Evolutionary conservation across 345 rosid genomes (phyloP).

Genomic region (Luvunga scandens): DNA sequence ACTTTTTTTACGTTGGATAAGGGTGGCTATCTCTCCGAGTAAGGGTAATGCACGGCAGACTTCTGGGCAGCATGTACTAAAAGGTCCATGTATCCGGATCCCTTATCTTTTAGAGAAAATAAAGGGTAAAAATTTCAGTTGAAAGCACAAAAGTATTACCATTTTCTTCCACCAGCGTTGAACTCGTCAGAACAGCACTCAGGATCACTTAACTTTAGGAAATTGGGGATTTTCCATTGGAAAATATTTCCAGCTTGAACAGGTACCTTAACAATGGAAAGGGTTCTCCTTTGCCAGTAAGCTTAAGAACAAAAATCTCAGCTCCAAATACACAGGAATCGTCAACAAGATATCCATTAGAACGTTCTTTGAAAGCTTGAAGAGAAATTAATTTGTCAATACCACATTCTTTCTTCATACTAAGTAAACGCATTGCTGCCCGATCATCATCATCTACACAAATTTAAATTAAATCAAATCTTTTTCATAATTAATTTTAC

Average conservation of each 20-base stretch:
- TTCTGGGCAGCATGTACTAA: no score
- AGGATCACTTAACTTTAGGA: not conserved
- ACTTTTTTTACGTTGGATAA: no score
- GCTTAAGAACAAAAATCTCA: constrained; percentile 10
- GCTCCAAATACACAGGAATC: constrained; percentile 15
- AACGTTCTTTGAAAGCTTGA: constrained; percentile 3
- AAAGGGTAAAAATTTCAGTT: no score
- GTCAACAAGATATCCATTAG: constrained; percentile 1
- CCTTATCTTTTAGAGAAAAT: no score
- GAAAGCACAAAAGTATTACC: not conserved
- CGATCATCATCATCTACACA: constrained; percentile 13
- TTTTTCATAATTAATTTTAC: no score
- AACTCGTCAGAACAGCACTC: not conserved
- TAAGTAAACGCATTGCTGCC: not conserved
- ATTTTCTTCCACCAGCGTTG: not conserved
- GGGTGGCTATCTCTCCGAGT: no score
- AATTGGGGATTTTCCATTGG: not conserved
- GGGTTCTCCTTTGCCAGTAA: not conserved
- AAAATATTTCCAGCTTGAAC: no score
- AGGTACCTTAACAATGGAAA: constrained; percentile 2
- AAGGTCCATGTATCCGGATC: no score
- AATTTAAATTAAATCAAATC: not conserved
- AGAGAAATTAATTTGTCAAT: constrained; percentile 9
- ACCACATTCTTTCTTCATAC: constrained; percentile 4
- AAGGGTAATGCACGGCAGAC: no score